These are phyloP conservation scores for Dipteronia sinensis DNA, from an alignment of 345 rosid species.

Conservation along the genomic window DNA sequence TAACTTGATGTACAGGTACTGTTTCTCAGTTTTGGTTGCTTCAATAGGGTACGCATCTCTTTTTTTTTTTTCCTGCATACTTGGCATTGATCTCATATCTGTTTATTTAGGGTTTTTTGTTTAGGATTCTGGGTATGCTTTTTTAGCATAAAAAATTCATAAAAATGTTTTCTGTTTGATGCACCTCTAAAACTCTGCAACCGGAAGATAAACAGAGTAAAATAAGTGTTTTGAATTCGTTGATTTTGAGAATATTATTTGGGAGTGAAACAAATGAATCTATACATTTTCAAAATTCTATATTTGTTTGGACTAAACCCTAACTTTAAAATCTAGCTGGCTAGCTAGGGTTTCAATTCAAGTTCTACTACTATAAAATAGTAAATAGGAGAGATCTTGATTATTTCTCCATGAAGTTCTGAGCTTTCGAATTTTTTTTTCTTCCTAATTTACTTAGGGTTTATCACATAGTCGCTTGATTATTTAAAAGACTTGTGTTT, in stretches of 20 bases:
- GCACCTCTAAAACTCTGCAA: not conserved
- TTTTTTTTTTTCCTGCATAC: not conserved
- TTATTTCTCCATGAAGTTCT: not conserved
- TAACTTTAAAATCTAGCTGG: conserved; percentile 1
- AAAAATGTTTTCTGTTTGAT: not conserved
- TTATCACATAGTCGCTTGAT: not conserved
- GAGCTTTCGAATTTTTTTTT: not conserved
- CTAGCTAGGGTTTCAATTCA: conserved; percentile 17
- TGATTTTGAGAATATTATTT: not conserved
- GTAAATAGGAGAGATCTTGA: not conserved
- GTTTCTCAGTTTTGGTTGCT: conserved; percentile 6
- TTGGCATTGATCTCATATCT: not conserved
- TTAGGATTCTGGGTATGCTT: not conserved
- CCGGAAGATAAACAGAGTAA: not conserved
- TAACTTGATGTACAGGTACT: conserved; percentile 5
- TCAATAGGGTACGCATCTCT: conserved; percentile 15
- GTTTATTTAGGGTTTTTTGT: conserved; percentile 17
- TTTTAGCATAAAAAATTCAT: not conserved
- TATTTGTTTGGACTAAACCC: not conserved
- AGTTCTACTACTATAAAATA: not conserved
- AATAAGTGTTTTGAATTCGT: not conserved
- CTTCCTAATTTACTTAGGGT: not conserved
- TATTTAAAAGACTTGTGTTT: not conserved
- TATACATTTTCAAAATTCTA: not conserved
- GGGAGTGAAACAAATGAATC: not conserved